Evolutionary conservation across 331 rosid genomes (phyloP).

Genomic region (Spiraea crenata): DNA sequence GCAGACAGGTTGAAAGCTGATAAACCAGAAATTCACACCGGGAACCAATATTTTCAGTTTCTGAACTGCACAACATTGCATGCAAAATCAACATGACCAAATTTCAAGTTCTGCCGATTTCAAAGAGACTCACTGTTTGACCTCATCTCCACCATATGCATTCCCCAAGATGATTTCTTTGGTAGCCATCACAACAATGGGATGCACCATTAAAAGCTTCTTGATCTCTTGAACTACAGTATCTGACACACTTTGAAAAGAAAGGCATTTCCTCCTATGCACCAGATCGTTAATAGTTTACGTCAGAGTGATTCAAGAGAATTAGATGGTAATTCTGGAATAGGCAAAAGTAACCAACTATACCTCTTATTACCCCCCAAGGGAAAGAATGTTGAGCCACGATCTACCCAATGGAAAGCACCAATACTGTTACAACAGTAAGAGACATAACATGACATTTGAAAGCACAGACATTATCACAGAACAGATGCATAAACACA

Average conservation of each 20-base stretch:
- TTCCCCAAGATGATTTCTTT: slow-evolving; percentile 62
- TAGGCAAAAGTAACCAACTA: slow-evolving; percentile 7
- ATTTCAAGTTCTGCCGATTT: not conserved
- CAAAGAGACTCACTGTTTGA: slow-evolving; percentile 52
- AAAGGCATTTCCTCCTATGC: slow-evolving; percentile 72
- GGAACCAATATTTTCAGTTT: not conserved
- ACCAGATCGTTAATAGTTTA: not conserved
- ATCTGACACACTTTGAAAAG: slow-evolving; percentile 66
- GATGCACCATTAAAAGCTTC: slow-evolving; percentile 71
- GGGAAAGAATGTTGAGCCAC: slow-evolving; percentile 62
- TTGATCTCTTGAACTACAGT: slow-evolving; percentile 70
- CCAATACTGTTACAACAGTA: slow-evolving; percentile 62
- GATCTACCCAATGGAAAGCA: slow-evolving; percentile 92
- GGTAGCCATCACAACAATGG: slow-evolving; percentile 72
- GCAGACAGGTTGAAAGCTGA: not conserved
- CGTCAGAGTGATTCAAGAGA: not conserved
- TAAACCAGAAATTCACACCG: not conserved
- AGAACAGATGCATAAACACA: not conserved
- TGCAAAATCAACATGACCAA: not conserved
- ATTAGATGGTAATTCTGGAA: not conserved
- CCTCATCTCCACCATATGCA: slow-evolving; percentile 35
- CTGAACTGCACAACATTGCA: not conserved
- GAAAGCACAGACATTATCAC: not conserved
- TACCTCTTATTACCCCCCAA: slow-evolving; percentile 52
- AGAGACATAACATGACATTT: not conserved